Evolutionary conservation across 768 basidiomycete genomes (phyloP), one percentile per base, ranked within the genome.

Genomic region (Zangia roseola): DNA sequence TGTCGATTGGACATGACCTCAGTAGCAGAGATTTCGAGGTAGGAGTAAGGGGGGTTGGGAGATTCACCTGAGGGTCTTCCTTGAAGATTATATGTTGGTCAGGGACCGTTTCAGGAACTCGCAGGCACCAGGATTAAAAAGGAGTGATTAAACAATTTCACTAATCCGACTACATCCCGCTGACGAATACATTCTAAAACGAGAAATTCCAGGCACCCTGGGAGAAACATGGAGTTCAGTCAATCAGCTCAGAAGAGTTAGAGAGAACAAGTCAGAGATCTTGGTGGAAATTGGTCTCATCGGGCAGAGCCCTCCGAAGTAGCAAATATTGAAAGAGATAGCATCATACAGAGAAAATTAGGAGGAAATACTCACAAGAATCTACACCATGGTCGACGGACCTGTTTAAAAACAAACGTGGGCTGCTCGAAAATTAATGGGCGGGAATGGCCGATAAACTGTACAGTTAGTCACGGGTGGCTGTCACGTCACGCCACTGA

Each of bases 201-300:
- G 26, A 31, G 10, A 16, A 25, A 17, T 35, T 19, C 21, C 35
- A 37, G 13, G 30, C 3, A 31, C 30, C 30, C 30, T 43, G 46
- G 41, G 20, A 20, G 0, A 47, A 10, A 19, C n/a, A 39, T 16
- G 33, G 36, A 50, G 17, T 48, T 63, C 43, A 59, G 53, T 9
- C 4, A 48, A 41, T 37, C n/a, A 16, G 31, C 28, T 14, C 20
- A 5, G 13, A n/a, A 20, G 6, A 45, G 16, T 31, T 31, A 38
- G 6, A 46, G 6, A 46, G 10, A 38, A 40, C n/a, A 26, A 47
- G 47, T 82, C 80, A 83, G 82, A 78, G 81, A 83, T 82, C 81
- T 83, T 82, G 82, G 82, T 82, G 80, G 78, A 77, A 71, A 74
- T 62, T 79, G 49, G 74, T 81, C 80, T 83, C 81, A 83, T 80